phyloP scores from a whole-genome alignment of 768 basidiomycete species.

The Boletus sp. region DNA sequence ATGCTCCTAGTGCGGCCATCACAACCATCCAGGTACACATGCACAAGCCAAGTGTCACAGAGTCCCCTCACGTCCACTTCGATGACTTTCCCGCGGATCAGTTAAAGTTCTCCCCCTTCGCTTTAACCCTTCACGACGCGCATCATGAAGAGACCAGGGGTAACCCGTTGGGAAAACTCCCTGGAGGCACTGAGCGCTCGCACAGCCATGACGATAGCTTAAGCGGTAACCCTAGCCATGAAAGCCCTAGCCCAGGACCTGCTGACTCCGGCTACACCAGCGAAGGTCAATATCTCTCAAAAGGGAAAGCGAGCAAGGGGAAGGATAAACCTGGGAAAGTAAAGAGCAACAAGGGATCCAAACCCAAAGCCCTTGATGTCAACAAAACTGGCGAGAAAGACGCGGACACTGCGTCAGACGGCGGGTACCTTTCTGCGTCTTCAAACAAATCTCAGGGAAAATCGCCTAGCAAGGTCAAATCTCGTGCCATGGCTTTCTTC shows the following conservation, averaged over 20 bases:
- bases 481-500: conserved; percentile 35
- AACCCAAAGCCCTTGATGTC: conserved; percentile 15
- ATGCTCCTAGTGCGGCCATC: conserved; percentile 14
- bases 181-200: conserved; percentile 13
- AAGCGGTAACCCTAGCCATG: conserved; percentile 3
- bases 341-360: conserved; percentile 19
- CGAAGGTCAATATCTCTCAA: conserved; percentile 34
- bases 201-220: conserved; percentile 26
- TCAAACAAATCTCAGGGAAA: conserved; percentile 33
- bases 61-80: conserved; percentile 32
- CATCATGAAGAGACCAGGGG: conserved; percentile 1
- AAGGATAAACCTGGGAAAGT: conserved; percentile 20
- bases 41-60: conserved; percentile 29
- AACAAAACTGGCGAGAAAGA: conserved; percentile 21
- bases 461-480: conserved; percentile 27
- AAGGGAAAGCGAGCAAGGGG: conserved; percentile 17
- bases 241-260: conserved; percentile 16
- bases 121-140: conserved; percentile 8
- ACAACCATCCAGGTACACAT: conserved; percentile 21
- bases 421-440: conserved; percentile 34
- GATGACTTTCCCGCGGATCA: conserved; percentile 32
- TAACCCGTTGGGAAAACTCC: neutral
- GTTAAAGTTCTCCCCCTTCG: conserved; percentile 24
- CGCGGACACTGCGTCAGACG: conserved; percentile 26
- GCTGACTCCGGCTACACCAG: conserved; percentile 28